Base-by-base conservation (phyloP, 2,329 filamentous ascomycete genomes). In the Colletotrichum sp. region DNA sequence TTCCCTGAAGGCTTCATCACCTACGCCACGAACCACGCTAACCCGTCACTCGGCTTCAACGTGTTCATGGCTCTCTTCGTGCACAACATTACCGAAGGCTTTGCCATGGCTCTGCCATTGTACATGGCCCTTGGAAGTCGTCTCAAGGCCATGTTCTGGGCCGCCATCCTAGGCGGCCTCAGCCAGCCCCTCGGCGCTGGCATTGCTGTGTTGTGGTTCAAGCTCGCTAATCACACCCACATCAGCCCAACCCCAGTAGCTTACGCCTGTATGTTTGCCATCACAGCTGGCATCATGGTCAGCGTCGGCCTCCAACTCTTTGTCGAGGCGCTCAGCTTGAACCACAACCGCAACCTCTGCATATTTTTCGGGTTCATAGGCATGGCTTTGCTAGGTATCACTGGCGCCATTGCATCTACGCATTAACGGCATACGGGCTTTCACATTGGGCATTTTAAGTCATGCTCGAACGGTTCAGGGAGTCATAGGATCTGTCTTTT, bases 11-110 rank as follows among this genome's bases (percentile, higher is more conserved):
- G 92, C 26, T 94, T 94, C 83, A 93, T 99, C 79, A 99, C 96
- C 1, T 99, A 98, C 83, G 96, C 97, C 12, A 98, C 97, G 12
- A 99, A 99, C 84, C 97, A 99, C 82, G 96, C 96, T 15, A 99
- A 96, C 83, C 96, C 97, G 0, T 89, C 91, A 0, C 91, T 99
- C 0, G 97, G 97, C 24, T 92, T 98, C 84, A 94, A 95, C 68
- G 95, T 99, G 71, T 99, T 99, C 86, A 91, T 99, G 84, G 96
- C 97, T 1, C 90, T 99, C 9, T 98, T 98, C 82, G 96, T 99
- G 75, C 97, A 99, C 89, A 99, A 99, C 86, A 98, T 99, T 81
- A 96, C 95, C 32, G 97, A 99, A 86, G 97, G 97, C 3, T 99
- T 99, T 82, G 95, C 96, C 77, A 94, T 99, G 90, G 95, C 96